Conservation (phyloP, 495 filamentous ascomycete genomes). For the Jackrogersella multiformis region DNA sequence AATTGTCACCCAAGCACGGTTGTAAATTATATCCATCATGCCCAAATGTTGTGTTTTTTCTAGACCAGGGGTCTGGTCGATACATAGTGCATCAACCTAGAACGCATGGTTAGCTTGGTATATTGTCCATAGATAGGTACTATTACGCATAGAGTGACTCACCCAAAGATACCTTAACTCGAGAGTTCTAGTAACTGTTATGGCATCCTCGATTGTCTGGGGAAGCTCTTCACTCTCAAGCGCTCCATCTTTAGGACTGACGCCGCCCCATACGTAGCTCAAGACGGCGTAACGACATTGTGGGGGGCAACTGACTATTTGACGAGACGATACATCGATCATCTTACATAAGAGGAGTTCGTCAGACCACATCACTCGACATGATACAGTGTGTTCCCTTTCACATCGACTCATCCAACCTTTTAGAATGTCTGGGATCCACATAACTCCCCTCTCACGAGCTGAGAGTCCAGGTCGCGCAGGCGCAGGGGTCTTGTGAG, state of each 20-base stretch:
- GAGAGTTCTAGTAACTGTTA: background rate
- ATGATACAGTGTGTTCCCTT: background rate
- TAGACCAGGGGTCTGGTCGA: background rate
- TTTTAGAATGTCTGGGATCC: background rate
- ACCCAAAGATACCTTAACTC: background rate
- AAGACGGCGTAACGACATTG: conserved; percentile 31
- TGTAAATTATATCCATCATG: background rate
- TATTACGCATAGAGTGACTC: background rate
- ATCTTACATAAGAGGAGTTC: conserved; percentile 1
- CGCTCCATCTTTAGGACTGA: conserved; percentile 22
- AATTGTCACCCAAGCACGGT: background rate
- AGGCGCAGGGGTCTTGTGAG: background rate
- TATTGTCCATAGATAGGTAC: background rate
- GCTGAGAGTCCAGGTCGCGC: background rate
- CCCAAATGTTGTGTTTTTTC: background rate
- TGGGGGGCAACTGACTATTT: conserved; percentile 27
- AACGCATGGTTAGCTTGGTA: background rate
- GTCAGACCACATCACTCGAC: background rate
- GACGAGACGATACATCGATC: conserved; percentile 31
- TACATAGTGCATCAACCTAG: background rate
- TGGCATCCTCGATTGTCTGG: background rate
- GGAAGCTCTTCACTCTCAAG: conserved; percentile 32
- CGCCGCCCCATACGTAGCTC: conserved; percentile 36
- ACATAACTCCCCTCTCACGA: background rate
- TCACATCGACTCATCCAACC: background rate